phyloP scores from a whole-genome alignment of 2,329 filamentous ascomycete genomes.

The Fusarium goolgardi region DNA sequence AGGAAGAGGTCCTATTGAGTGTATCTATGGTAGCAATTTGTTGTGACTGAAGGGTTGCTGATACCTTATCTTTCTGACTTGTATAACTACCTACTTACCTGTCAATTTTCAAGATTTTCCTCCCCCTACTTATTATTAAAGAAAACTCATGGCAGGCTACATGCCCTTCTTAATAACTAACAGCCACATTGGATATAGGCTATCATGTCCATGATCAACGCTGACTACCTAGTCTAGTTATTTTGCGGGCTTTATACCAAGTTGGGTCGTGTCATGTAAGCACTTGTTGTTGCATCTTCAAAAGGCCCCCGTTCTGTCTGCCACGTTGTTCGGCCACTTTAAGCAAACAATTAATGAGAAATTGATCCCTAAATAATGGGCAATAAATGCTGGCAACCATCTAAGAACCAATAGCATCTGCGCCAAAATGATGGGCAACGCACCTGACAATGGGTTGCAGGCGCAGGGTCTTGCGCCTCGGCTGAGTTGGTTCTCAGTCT shows the following conservation, averaged over 20 bases:
- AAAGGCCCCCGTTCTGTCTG: constrained; percentile 12
- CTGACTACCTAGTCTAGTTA: neutral
- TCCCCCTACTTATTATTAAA: neutral
- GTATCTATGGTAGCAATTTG: neutral
- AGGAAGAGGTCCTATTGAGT: neutral
- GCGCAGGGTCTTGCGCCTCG: constrained; percentile 11
- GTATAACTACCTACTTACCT: too few relatives aligned
- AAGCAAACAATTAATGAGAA: constrained; percentile 16
- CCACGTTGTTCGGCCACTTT: constrained; percentile 24
- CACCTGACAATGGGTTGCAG: neutral
- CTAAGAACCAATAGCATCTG: constrained; percentile 8
- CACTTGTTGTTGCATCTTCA: constrained; percentile 13
- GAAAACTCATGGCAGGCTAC: neutral
- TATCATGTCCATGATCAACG: neutral
- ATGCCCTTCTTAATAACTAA: neutral
- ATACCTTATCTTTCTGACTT: neutral
- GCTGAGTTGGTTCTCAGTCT: constrained; percentile 29
- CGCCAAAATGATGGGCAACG: neutral
- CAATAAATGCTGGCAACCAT: neutral
- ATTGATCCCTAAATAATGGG: constrained; percentile 3
- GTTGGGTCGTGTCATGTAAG: constrained; percentile 28
- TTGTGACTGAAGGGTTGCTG: neutral
- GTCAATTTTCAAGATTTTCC: neutral
- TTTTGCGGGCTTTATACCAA: constrained; percentile 23
- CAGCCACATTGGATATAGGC: neutral